These are phyloP conservation scores for Rhodocollybia butyracea DNA, from an alignment of 768 basidiomycete species.

Conservation along the genomic window DNA sequence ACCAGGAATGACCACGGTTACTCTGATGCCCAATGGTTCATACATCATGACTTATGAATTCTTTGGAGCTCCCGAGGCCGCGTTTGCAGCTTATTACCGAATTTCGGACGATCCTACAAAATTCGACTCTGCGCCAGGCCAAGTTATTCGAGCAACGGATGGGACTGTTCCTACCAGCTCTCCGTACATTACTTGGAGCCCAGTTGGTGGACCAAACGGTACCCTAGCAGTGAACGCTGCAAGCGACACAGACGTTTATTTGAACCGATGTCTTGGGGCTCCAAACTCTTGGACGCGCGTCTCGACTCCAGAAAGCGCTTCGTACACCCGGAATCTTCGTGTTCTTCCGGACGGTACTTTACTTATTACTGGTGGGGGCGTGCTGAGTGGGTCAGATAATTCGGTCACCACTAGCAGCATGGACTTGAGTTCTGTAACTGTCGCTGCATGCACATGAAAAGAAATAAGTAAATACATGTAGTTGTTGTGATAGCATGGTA, in stretches of 20 bases:
- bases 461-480: too few species aligned
- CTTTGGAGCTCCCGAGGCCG: slow-evolving; percentile 10
- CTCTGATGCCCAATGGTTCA: slow-evolving; percentile 14
- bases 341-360: slow-evolving; percentile 13
- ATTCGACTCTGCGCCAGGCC: slow-evolving; percentile 10
- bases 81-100: slow-evolving; percentile 13
- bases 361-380: slow-evolving; percentile 14
- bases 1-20: slow-evolving; percentile 18
- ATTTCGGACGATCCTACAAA: slow-evolving; percentile 14
- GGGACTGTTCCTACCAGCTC: slow-evolving; percentile 14
- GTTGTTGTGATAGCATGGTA: too few species aligned
- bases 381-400: slow-evolving; percentile 14
- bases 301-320: slow-evolving; percentile 11
- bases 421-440: background rate
- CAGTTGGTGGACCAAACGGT: slow-evolving; percentile 15
- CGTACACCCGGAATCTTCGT: slow-evolving; percentile 14
- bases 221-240: slow-evolving; percentile 16
- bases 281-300: slow-evolving; percentile 17
- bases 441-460: slow-evolving; percentile 1
- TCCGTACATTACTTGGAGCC: slow-evolving; percentile 16
- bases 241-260: slow-evolving; percentile 14
- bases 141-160: slow-evolving; percentile 10
- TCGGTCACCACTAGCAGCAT: slow-evolving; percentile 14
- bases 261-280: slow-evolving; percentile 12
- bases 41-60: slow-evolving; percentile 19